Evolutionary conservation across 768 basidiomycete genomes (phyloP).

Genomic region (Lanmaoa pseudosensibilis): DNA sequence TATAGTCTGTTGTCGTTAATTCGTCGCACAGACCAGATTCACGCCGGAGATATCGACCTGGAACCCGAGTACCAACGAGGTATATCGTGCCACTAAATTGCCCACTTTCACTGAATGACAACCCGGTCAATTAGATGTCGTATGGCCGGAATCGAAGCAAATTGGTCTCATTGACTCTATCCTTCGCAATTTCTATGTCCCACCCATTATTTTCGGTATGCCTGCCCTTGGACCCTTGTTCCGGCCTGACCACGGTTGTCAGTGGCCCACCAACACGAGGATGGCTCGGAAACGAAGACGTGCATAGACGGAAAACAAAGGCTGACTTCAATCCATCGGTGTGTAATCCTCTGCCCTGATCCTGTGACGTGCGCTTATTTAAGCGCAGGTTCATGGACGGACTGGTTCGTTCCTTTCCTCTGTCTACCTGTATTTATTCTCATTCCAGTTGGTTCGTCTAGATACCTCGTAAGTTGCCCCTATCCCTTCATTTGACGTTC

Average conservation of each 20-base stretch:
- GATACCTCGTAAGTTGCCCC: constrained; percentile 53
- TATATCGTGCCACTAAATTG: constrained; percentile 23
- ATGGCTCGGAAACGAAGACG: constrained; percentile 64
- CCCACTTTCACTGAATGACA: neutral
- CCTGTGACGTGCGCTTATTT: neutral
- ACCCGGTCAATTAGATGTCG: constrained; percentile 50
- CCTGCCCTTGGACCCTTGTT: neutral
- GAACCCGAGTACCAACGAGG: constrained; percentile 82
- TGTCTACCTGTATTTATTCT: constrained; percentile 2
- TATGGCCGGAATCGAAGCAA: constrained; percentile 78
- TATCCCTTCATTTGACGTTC: neutral
- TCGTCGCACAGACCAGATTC: constrained; percentile 55
- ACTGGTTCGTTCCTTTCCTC: constrained; percentile 44
- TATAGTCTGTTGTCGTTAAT: neutral
- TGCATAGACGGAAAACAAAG: constrained; percentile 85
- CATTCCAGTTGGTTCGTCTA: constrained; percentile 22
- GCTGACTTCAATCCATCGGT: constrained; percentile 72
- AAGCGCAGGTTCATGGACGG: constrained; percentile 64
- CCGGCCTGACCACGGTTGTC: constrained; percentile 13
- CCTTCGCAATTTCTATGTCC: constrained; percentile 77
- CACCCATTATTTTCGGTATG: constrained; percentile 76
- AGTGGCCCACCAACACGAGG: constrained; percentile 52
- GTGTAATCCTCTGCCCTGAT: constrained; percentile 19
- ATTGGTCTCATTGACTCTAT: constrained; percentile 75
- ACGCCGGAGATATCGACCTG: constrained; percentile 61